phyloP scores from a whole-genome alignment of 169 alveolate species.

The Eimeria maxima region DNA sequence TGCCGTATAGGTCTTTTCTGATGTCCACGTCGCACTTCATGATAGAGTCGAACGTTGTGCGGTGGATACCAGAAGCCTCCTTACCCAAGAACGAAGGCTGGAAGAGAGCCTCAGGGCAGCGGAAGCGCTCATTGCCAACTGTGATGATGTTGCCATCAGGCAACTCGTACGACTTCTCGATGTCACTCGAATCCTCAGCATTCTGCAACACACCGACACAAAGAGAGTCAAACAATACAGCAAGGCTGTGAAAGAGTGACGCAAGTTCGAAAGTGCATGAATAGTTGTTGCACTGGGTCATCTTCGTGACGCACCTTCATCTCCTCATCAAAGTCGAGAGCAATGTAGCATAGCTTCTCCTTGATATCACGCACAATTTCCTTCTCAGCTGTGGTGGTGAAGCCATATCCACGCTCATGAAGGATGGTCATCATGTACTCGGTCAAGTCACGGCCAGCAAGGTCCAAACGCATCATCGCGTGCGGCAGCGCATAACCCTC shows the following conservation, averaged over 20 bases:
- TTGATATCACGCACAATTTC: conserved; percentile 99
- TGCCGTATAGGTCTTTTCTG: conserved; percentile 97
- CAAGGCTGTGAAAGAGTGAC: neutral
- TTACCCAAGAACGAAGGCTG: conserved; percentile 93
- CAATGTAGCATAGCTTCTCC: conserved; percentile 98
- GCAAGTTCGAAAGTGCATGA: neutral
- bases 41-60: conserved; percentile 97
- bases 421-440: conserved; percentile 97
- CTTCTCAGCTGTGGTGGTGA: conserved; percentile 98
- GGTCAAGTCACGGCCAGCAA: conserved; percentile 99
- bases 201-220: conserved; percentile 69
- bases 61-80: conserved; percentile 98
- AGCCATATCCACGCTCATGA: conserved; percentile 97
- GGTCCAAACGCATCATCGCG: conserved; percentile 97
- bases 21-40: conserved; percentile 98
- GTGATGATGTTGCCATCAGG: conserved; percentile 99
- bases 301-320: conserved; percentile 88
- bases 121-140: conserved; percentile 97
- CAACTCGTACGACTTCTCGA: conserved; percentile 98
- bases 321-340: conserved; percentile 98
- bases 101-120: conserved; percentile 99
- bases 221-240: neutral
- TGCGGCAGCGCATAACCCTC: conserved; percentile 99
- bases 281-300: neutral
- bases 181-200: conserved; percentile 92